A percentile compares a stretch with the other conserved stretches of the same genome.
Conservation (phyloP, 2,329 filamentous ascomycete species). For the Claviceps arundinis region DNA sequence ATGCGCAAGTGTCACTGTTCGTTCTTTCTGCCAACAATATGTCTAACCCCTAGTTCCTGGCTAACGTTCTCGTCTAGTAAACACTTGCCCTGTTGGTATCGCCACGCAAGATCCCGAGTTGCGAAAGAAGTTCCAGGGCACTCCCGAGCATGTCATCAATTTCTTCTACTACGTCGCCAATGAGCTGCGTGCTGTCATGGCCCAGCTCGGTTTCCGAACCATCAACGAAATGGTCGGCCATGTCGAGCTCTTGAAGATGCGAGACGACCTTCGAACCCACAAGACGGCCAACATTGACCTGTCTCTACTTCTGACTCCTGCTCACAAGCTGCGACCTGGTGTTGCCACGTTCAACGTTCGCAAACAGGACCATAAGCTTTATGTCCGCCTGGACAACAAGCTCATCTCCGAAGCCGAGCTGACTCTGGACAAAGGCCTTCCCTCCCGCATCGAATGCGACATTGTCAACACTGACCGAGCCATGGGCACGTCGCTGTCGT, state of each 20-base stretch:
- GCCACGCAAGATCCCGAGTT: conserved; percentile 92
- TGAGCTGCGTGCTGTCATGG: conserved; percentile 93
- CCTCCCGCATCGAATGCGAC: conserved; percentile 87
- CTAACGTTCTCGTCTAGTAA: conserved; percentile 21
- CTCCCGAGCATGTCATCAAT: conserved; percentile 94
- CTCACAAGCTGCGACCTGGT: conserved; percentile 87
- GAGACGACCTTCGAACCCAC: conserved; percentile 73
- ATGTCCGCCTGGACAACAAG: conserved; percentile 91
- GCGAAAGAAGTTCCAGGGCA: conserved; percentile 83
- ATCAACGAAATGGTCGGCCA: conserved; percentile 97
- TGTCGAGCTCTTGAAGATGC: conserved; percentile 72
- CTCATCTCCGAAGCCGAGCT: conserved; percentile 90
- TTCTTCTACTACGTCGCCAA: conserved; percentile 98
- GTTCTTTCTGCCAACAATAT: background rate
- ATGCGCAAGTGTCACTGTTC: conserved; percentile 61
- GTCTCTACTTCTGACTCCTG: conserved; percentile 83
- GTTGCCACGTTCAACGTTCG: conserved; percentile 96
- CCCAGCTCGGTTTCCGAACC: conserved; percentile 82
- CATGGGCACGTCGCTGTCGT: conserved; percentile 85
- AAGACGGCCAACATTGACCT: conserved; percentile 92
- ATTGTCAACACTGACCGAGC: conserved; percentile 94
- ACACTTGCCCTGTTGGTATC: conserved; percentile 84
- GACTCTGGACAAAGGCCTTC: conserved; percentile 85
- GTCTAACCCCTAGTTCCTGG: too few species aligned
- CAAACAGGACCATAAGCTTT: conserved; percentile 91